phyloP scores from a whole-genome alignment of 768 basidiomycete species.

The Flagelloscypha sp. region DNA sequence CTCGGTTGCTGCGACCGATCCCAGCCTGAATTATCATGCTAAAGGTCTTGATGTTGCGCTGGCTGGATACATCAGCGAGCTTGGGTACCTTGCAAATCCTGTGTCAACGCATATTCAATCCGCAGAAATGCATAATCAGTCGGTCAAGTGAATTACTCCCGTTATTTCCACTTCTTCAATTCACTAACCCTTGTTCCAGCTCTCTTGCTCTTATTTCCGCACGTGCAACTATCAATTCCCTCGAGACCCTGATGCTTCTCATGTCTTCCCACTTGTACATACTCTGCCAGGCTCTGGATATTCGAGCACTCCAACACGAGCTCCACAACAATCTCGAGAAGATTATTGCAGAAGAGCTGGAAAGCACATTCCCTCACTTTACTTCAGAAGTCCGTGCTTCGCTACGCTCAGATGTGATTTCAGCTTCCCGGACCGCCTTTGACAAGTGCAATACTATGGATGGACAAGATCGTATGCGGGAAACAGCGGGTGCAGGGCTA shows the following conservation, averaged over 20 bases:
- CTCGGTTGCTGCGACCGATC: slow-evolving; percentile 64
- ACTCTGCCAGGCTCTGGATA: slow-evolving; percentile 52
- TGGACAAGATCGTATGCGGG: slow-evolving; percentile 54
- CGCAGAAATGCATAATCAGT: slow-evolving; percentile 82
- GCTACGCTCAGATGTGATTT: slow-evolving; percentile 19
- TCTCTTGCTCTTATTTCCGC: slow-evolving; percentile 66
- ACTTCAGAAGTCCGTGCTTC: slow-evolving; percentile 16
- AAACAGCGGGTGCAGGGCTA: slow-evolving; percentile 48
- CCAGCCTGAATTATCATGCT: slow-evolving; percentile 67
- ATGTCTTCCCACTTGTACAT: slow-evolving; percentile 65
- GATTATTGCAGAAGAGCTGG: slow-evolving; percentile 44
- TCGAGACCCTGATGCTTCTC: slow-evolving; percentile 64
- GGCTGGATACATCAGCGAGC: slow-evolving; percentile 73
- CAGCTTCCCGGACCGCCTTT: slow-evolving; percentile 35
- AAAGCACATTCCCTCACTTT: slow-evolving; percentile 31
- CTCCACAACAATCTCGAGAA: slow-evolving; percentile 38
- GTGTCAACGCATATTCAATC: slow-evolving; percentile 77
- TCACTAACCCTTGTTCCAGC: slow-evolving; percentile 17
- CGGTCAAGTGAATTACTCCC: slow-evolving; percentile 53
- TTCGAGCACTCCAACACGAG: slow-evolving; percentile 64
- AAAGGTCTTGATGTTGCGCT: slow-evolving; percentile 78
- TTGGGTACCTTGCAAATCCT: slow-evolving; percentile 70
- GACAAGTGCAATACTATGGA: slow-evolving; percentile 69
- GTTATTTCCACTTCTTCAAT: background rate
- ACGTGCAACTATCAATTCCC: slow-evolving; percentile 59